Conservation (phyloP, 1,284 basidiomycete species). For the Puccinia hordei region DNA sequence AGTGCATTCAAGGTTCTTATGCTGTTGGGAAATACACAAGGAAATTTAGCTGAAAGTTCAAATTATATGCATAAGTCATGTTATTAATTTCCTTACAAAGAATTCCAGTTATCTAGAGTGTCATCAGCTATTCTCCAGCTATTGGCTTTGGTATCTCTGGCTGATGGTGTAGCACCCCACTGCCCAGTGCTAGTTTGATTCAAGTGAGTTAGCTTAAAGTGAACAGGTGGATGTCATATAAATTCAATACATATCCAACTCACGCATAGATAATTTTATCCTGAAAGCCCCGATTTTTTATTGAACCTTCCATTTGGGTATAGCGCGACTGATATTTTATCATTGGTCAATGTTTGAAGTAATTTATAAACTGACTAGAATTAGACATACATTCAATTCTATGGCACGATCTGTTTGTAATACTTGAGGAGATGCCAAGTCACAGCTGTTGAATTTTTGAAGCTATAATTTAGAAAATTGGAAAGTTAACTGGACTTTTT, state of each 20-base stretch:
- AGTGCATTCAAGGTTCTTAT: constrained; percentile 29
- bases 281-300: background rate
- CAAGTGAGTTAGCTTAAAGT: background rate
- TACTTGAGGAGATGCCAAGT: background rate
- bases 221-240: background rate
- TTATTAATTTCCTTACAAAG: constrained; percentile 11
- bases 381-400: constrained; percentile 26
- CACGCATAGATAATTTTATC: constrained; percentile 34
- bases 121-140: constrained; percentile 41
- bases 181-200: constrained; percentile 23
- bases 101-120: constrained; percentile 20
- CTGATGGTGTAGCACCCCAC: constrained; percentile 30
- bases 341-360: background rate
- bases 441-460: constrained; percentile 4
- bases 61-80: background rate
- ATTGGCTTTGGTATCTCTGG: background rate
- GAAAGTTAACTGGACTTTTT: background rate
- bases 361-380: background rate
- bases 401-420: constrained; percentile 17
- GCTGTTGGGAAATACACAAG: background rate
- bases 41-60: background rate
- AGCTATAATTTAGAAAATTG: background rate
- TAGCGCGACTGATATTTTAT: constrained; percentile 22
- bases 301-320: constrained; percentile 26
- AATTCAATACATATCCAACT: background rate